Evolutionary conservation across 1,139 yeast species (phyloP), one percentile per base, ranked within the genome.

Genomic region (Chernovozyma aurita): DNA sequence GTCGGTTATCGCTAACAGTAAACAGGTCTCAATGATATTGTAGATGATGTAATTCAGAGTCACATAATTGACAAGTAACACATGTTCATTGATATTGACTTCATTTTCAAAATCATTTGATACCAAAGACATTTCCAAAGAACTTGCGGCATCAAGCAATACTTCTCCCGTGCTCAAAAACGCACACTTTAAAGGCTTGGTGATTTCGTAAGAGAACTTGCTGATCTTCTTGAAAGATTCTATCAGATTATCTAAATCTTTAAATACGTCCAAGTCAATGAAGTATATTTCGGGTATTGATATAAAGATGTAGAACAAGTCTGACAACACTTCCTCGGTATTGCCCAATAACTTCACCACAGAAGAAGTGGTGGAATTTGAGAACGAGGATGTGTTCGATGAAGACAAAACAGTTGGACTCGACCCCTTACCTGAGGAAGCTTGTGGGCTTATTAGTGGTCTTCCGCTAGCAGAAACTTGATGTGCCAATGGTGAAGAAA

Each of bases 81-180:
- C 40, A n/a, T 16, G 9, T 14, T 21, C 30, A 7, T 14, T 20
- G 3, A 15, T 15, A 9, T 30, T 28, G 14, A 30, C 14, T n/a
- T 27, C 20, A 9, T 21, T 18, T 17, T n/a, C 2, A 17, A 22
- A 30, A 5, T 24, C 27, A 25, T 31, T 14, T 22, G 28, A 46
- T 3, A 70, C 65, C 18, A 69, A 47, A 8, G 55, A 53, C 52
- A 63, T 52, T 2, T 68, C 56, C 33, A 70, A 52, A 3, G 49
- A 43, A 35, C 69, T 56, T 2, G 73, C 69, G 1, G 73, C 55
- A 20, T 62, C 63, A 38, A 67, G 65, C 16, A 69, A 43, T 13
- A 41, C 36, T 15, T 52, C 54, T 11, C 45, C 43, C 2, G 46
- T 34, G 18, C 55, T 48, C 34, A 52, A 57, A 35, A 68, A 55